Percentiles rank a stretch among this genome's conserved stretches.
These are phyloP conservation scores for Phialemoniopsis sp. DNA, from an alignment of 2,329 filamentous ascomycete genomes.

Conservation along the genomic window DNA sequence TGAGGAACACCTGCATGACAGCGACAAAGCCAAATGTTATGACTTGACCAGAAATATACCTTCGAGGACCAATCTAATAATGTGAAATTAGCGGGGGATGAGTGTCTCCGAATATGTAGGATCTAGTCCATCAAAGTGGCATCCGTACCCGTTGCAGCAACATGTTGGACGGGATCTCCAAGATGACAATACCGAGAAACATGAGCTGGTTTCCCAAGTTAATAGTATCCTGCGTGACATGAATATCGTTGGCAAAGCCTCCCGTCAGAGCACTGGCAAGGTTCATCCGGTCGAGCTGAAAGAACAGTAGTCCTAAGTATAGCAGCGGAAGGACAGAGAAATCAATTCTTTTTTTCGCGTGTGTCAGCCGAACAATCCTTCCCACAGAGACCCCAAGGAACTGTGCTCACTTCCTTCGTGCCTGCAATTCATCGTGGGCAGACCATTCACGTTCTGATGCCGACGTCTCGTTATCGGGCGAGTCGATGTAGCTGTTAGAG, in stretches of 20 bases:
- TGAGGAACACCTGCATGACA: background rate
- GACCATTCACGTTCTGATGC: too few species aligned
- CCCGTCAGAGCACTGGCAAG: slow-evolving; percentile 45
- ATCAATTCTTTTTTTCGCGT: slow-evolving; percentile 30
- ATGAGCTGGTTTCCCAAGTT: slow-evolving; percentile 50
- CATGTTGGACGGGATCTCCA: slow-evolving; percentile 49
- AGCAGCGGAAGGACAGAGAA: slow-evolving; percentile 41
- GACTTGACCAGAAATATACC: slow-evolving; percentile 45
- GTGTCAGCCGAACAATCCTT: too few species aligned
- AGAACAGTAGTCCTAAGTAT: slow-evolving; percentile 42
- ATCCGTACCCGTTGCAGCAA: slow-evolving; percentile 23
- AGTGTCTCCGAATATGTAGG: too few species aligned
- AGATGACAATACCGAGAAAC: slow-evolving; percentile 43
- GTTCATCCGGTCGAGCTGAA: slow-evolving; percentile 50
- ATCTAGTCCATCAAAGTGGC: too few species aligned
- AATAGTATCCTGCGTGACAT: slow-evolving; percentile 38
- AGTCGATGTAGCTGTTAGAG: too few species aligned
- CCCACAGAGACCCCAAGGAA: too few species aligned
- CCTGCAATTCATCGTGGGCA: too few species aligned
- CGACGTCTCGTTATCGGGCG: too few species aligned
- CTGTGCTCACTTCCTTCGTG: too few species aligned
- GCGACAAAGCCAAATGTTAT: slow-evolving; percentile 39
- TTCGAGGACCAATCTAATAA: slow-evolving; percentile 34
- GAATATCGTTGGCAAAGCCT: slow-evolving; percentile 37
- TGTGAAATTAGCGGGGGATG: too few species aligned